phyloP scores from a whole-genome alignment of 169 alveolate genomes.

The Toxoplasma gondii region DNA sequence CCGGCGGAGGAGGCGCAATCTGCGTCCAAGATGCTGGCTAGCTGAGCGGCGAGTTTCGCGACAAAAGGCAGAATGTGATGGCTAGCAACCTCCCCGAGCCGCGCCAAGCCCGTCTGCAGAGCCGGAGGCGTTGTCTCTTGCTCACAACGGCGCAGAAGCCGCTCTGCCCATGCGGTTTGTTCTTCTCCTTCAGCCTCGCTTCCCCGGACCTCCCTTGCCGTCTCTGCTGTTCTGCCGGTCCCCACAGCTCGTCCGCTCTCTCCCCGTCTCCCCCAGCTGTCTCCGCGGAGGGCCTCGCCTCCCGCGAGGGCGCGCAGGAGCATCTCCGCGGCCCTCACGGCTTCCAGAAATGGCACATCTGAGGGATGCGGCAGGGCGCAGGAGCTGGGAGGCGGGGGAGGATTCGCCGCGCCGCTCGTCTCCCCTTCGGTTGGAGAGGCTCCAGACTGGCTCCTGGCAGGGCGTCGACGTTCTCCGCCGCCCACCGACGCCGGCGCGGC shows the following conservation, averaged over 20 bases:
- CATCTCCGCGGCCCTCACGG: constrained; percentile 1
- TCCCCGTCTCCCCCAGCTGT: neutral
- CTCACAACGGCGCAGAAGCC: neutral
- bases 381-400: no score
- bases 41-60: neutral
- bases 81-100: neutral
- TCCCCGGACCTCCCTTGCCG: neutral
- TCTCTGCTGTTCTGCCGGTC: neutral
- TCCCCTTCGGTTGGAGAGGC: neutral
- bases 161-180: no score
- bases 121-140: neutral
- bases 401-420: no score
- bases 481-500: neutral
- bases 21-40: neutral
- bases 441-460: neutral
- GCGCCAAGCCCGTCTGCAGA: neutral
- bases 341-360: constrained; percentile 17
- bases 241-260: neutral
- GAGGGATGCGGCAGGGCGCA: neutral
- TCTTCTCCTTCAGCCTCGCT: no score
- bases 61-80: neutral
- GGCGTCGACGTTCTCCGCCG: no score
- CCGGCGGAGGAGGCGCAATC: neutral
- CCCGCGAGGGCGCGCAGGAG: neutral
- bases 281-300: neutral